phyloP scores from a whole-genome alignment of 2,329 filamentous ascomycete species.

The Aspergillus japonicus region DNA sequence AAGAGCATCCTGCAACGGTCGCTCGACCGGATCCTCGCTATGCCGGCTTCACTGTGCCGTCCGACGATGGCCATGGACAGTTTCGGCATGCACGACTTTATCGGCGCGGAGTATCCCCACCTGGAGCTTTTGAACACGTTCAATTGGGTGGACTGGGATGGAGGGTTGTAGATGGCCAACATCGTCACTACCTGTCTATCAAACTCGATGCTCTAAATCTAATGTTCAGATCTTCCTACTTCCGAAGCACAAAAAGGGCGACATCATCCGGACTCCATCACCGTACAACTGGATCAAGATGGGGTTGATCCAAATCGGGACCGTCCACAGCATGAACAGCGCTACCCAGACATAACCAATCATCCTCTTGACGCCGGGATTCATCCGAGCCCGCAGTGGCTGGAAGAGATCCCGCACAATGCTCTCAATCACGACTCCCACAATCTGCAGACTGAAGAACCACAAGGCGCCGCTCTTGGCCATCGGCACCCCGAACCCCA shows the following conservation, averaged over 20 bases:
- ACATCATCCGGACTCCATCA: conserved; percentile 17
- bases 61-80: background rate
- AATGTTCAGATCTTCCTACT: background rate
- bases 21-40: conserved; percentile 6
- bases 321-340: conserved; percentile 15
- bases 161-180: background rate
- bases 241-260: conserved; percentile 16
- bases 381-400: background rate
- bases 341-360: conserved; percentile 21
- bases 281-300: conserved; percentile 15
- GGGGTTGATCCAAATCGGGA: conserved; percentile 22
- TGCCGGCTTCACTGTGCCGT: background rate
- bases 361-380: background rate
- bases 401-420: background rate
- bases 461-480: conserved; percentile 13
- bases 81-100: background rate
- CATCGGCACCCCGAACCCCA: conserved; percentile 17
- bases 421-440: conserved; percentile 12
- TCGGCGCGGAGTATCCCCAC: background rate
- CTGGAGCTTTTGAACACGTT: conserved; percentile 5
- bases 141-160: conserved; percentile 6
- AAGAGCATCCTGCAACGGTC: background rate
- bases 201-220: background rate
- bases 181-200: background rate
- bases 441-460: conserved; percentile 22